Base-by-base conservation (phyloP, 2,329 filamentous ascomycete species). In the Penicillium sp. region DNA sequence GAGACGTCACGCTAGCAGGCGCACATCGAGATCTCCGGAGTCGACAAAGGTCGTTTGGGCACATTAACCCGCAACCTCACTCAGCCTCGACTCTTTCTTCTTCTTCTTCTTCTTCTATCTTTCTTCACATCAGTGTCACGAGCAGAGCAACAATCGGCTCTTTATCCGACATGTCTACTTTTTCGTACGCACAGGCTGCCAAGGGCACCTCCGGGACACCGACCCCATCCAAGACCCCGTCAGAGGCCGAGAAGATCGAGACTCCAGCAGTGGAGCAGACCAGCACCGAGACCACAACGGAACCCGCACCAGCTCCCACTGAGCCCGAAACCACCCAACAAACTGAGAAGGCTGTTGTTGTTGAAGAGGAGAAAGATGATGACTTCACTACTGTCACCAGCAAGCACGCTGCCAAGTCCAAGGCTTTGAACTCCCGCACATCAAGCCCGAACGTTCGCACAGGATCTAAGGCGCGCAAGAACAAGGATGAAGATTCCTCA, bases 121-220 rank as follows among this genome's bases (percentile, higher is more conserved):
- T 40, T 38, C 21, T 5, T 24, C 27, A 39, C 18, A 29, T n/a
- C 42, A 11, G 4, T 22, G 24, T 32, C 13, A 18, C 42, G 22
- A 59, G 38, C 49, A 57, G 47, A 56, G 45, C 59, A 60, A 71
- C 58, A 58, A 81, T 81, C 80, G 73, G 70, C 52, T 68, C 67
- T 51, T 74, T 68, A 62, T 60, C 69, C 65, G 67, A 68, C 68
- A 78, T 83, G 59, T 80, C 85, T 58, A 80, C 85, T 32, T 96
- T 97, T 73, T 97, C 93, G 56, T 97, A 97, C 76, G 93, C 93
- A 67, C 92, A 96, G 82, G 93, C 93, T 70, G 93, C 93, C 56
- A 94, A 94, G 75, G 91, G 92, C 69, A 84, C 88, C 67, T 78
- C 83, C 52, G 70, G 81, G 47, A 74, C 78, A 56, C 66, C 76